Percentiles rank a stretch among this genome's conserved stretches.
Conservation (phyloP, 2,329 filamentous ascomycete genomes). For the Exutisphaerella laricina region DNA sequence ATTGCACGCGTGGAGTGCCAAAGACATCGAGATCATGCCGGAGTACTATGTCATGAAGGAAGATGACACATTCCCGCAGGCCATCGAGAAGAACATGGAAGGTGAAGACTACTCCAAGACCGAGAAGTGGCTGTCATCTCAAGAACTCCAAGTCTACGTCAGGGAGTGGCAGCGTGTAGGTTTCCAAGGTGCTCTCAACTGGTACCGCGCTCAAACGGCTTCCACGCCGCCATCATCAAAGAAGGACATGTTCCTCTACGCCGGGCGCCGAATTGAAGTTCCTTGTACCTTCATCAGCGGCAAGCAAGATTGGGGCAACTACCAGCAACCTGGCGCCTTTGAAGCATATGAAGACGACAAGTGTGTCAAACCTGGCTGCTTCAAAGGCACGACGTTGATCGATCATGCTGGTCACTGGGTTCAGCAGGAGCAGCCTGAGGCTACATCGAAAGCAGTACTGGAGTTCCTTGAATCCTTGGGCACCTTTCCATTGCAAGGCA, state of each 20-base stretch:
- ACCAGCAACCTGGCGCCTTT: slow-evolving; percentile 59
- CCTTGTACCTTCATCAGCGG: slow-evolving; percentile 59
- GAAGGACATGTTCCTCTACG: slow-evolving; percentile 54
- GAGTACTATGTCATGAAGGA: slow-evolving; percentile 64
- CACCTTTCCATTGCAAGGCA: neutral
- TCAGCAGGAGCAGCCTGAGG: slow-evolving; percentile 59
- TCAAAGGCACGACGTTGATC: slow-evolving; percentile 49
- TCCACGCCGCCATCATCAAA: slow-evolving; percentile 36
- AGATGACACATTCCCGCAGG: slow-evolving; percentile 53
- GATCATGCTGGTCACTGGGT: slow-evolving; percentile 64
- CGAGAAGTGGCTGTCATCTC: slow-evolving; percentile 52
- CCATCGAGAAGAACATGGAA: slow-evolving; percentile 52
- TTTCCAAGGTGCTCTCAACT: slow-evolving; percentile 62
- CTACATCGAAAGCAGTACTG: slow-evolving; percentile 46
- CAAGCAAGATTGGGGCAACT: slow-evolving; percentile 61
- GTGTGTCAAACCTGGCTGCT: slow-evolving; percentile 42
- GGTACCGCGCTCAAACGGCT: slow-evolving; percentile 58
- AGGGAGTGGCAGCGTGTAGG: slow-evolving; percentile 56
- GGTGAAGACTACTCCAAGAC: slow-evolving; percentile 44
- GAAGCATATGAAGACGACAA: slow-evolving; percentile 47
- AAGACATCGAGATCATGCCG: slow-evolving; percentile 55
- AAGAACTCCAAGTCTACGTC: slow-evolving; percentile 56
- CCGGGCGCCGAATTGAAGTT: slow-evolving; percentile 56
- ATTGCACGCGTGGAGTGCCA: slow-evolving; percentile 52
- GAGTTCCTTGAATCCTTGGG: slow-evolving; percentile 33